A percentile compares a stretch with the other conserved stretches of the same genome.
Conservation (phyloP, 345 rosid species). For the Orychophragmus violaceus region DNA sequence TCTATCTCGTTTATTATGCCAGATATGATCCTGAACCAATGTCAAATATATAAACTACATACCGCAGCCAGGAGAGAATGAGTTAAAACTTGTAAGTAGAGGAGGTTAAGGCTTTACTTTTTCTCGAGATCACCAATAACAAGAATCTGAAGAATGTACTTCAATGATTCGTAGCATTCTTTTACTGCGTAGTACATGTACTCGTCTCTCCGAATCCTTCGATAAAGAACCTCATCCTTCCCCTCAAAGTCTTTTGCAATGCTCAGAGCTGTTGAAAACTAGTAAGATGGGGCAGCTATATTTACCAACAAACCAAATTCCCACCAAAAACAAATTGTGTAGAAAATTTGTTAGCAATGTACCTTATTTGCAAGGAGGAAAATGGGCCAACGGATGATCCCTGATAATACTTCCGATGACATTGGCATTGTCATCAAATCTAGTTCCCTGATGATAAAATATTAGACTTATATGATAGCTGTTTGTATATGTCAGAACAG, state of each 20-base stretch:
- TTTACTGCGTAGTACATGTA: conserved; percentile 78
- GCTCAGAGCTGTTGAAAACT: conserved; percentile 83
- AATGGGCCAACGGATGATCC: conserved; percentile 81
- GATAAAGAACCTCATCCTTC: conserved; percentile 56
- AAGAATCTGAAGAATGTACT: conserved; percentile 77
- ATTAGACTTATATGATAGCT: neutral
- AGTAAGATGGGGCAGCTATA: conserved; percentile 31
- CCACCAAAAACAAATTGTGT: neutral
- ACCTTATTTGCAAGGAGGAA: conserved; percentile 95
- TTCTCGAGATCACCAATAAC: conserved; percentile 74
- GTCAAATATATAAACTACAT: neutral
- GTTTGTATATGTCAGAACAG: neutral
- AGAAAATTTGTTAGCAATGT: neutral
- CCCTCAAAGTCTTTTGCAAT: conserved; percentile 72
- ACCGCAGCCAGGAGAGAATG: conserved; percentile 9
- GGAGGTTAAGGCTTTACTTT: conserved; percentile 39
- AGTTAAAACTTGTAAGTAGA: neutral
- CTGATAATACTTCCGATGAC: conserved; percentile 57
- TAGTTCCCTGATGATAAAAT: conserved; percentile 57
- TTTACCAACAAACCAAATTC: conserved; percentile 27
- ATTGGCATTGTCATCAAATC: conserved; percentile 80
- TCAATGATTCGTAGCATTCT: conserved; percentile 85
- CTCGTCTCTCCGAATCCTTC: conserved; percentile 72
- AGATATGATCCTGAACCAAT: conserved; percentile 49
- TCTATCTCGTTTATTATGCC: conserved; percentile 61